These are phyloP conservation scores for Boletus insuetus DNA, from an alignment of 768 basidiomycete species.

Conservation along the genomic window DNA sequence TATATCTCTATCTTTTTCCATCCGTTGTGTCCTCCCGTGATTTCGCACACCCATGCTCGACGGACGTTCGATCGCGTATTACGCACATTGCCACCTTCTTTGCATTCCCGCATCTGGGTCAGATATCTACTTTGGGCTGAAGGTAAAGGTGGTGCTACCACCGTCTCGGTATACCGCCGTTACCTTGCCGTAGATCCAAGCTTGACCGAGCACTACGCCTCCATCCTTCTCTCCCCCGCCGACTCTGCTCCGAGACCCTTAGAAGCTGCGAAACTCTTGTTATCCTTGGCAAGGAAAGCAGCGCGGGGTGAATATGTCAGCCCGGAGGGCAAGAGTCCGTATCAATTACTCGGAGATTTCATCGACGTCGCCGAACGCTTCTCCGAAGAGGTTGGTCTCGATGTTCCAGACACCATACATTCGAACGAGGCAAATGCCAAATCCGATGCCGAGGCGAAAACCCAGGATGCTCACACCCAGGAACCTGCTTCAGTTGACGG, in stretches of 20 bases:
- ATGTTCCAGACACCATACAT: constrained; percentile 67
- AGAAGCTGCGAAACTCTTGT: constrained; percentile 88
- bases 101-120: constrained; percentile 91
- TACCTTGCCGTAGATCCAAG: constrained; percentile 82
- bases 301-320: constrained; percentile 79
- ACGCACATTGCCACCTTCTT: constrained; percentile 87
- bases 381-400: constrained; percentile 90
- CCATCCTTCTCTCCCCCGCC: constrained; percentile 58
- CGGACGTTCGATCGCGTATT: constrained; percentile 92
- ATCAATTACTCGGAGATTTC: constrained; percentile 90
- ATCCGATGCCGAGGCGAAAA: constrained; percentile 44
- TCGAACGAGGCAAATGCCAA: constrained; percentile 52
- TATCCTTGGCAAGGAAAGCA: constrained; percentile 82
- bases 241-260: constrained; percentile 73
- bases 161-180: constrained; percentile 81
- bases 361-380: constrained; percentile 87
- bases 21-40: constrained; percentile 77
- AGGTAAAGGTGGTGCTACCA: constrained; percentile 70
- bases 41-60: constrained; percentile 89
- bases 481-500: constrained; percentile 52
- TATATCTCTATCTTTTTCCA: constrained; percentile 91
- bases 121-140: constrained; percentile 94
- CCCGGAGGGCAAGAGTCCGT: constrained; percentile 92
- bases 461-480: constrained; percentile 26
- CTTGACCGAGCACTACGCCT: constrained; percentile 75